Percentiles rank a stretch among this genome's conserved stretches.
phyloP scores from a whole-genome alignment of 2,329 filamentous ascomycete genomes.

The Epichloe hybrida region DNA sequence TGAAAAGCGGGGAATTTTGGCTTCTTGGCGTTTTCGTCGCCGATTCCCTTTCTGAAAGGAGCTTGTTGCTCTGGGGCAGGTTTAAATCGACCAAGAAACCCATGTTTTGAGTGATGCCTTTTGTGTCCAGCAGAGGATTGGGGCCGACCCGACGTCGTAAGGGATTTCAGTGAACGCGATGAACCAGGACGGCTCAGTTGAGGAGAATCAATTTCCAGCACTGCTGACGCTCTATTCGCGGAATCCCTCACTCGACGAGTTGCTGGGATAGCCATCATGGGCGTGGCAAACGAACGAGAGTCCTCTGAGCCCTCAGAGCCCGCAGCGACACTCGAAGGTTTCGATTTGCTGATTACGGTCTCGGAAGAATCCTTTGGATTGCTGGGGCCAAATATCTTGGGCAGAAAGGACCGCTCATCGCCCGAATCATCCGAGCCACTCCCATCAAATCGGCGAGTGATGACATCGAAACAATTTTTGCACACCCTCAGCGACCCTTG shows the following conservation, averaged over 20 bases:
- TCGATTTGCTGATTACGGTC: constrained; percentile 3
- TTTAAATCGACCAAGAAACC: constrained; percentile 65
- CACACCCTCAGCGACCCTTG: constrained; percentile 76
- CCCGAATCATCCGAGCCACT: constrained; percentile 79
- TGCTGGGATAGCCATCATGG: constrained; percentile 58
- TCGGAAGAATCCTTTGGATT: constrained; percentile 6
- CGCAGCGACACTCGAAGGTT: constrained; percentile 20
- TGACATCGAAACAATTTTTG: constrained; percentile 82
- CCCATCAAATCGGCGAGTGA: constrained; percentile 78
- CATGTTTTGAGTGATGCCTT: constrained; percentile 80
- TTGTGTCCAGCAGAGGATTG: constrained; percentile 65
- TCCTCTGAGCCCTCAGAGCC: constrained; percentile 31
- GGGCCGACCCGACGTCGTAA: constrained; percentile 52
- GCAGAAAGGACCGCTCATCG: constrained; percentile 59
- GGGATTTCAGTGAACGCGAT: constrained; percentile 72
- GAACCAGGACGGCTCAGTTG: constrained; percentile 84
- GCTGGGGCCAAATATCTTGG: constrained; percentile 45
- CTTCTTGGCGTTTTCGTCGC: constrained; percentile 51
- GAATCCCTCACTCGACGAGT: constrained; percentile 57
- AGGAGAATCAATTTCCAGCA: constrained; percentile 83
- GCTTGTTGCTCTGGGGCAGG: constrained; percentile 60
- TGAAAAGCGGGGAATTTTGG: constrained; percentile 80
- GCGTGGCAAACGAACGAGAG: constrained; percentile 43
- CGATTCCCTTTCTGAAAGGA: constrained; percentile 66
- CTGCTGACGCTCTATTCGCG: constrained; percentile 63